Base-by-base conservation (phyloP, 129 eudicot species). In the Escallonia rubra region DNA sequence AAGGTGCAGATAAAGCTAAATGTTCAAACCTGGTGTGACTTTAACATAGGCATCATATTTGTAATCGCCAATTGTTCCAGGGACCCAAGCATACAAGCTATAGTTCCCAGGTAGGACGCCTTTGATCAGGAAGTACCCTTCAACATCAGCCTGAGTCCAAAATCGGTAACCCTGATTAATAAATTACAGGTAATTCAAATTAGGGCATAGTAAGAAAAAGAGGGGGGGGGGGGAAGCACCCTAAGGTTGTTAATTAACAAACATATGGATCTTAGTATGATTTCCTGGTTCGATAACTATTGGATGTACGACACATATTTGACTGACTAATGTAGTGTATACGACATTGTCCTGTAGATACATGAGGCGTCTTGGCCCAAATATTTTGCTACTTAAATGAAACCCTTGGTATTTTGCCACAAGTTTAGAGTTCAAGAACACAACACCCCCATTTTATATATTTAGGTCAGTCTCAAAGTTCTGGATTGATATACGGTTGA, bases 61-160 rank as follows among this genome's bases (percentile, higher is more conserved):
- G 49, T 57, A 74, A 57, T 79, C 84, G 4, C 84, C 84, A 39
- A 79, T 44, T 51, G 74, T 2, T 48, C 80, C 80, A 13, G 80
- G 84, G 4, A 70, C 80, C 69, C 69, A 79, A 13, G 80, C 80
- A 50, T 68, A 79, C 53, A 79, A 50, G 59, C 43, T 74, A 56
- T 79, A 79, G 9, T 42, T 69, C 16, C 71, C 80, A 4, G 66
- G 64, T n/a, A 65, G 55, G 15, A 79, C 60, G 42, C 61, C 60
- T 40, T 8, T 46, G 8, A 76, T 76, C 10, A 39, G 16, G 60
- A 76, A 76, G 61, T 63, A 41, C 4, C 80, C 80, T 2, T 23
- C 43, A 44, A 13, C 54, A 45, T 76, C 65, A 6, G 75, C 38
- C 55, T 58, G 58, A 4, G 57, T 55, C 80, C 80, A 76, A 64